Evolutionary conservation across 2,329 filamentous ascomycete species (phyloP).

Genomic region (Rhynchosporium agropyri): DNA sequence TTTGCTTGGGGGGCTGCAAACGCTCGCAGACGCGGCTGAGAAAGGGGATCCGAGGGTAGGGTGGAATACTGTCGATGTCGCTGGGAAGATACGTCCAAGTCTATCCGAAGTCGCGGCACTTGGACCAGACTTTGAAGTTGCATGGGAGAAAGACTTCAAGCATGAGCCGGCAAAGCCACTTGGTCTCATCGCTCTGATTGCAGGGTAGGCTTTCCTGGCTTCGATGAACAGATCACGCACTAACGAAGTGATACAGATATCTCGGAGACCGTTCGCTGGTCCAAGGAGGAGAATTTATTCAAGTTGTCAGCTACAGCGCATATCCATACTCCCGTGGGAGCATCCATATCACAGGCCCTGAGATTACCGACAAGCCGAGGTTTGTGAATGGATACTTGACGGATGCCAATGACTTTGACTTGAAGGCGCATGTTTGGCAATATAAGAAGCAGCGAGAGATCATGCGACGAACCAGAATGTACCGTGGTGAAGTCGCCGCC

Average conservation of each 20-base stretch:
- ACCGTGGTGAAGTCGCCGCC: slow-evolving; percentile 48
- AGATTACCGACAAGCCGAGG: slow-evolving; percentile 48
- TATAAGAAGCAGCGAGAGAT: slow-evolving; percentile 67
- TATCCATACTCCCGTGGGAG: slow-evolving; percentile 63
- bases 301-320: slow-evolving; percentile 47
- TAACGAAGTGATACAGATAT: background rate
- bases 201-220: slow-evolving; percentile 14
- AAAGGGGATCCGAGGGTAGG: slow-evolving; percentile 46
- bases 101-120: slow-evolving; percentile 55
- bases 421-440: slow-evolving; percentile 58
- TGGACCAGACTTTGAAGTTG: slow-evolving; percentile 52
- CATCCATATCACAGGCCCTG: slow-evolving; percentile 55
- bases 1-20: background rate
- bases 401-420: slow-evolving; percentile 52
- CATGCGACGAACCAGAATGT: slow-evolving; percentile 55
- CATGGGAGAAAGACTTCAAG: slow-evolving; percentile 58
- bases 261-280: background rate
- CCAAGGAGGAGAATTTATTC: slow-evolving; percentile 14
- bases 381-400: slow-evolving; percentile 59
- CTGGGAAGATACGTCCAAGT: slow-evolving; percentile 55
- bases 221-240: too few species aligned
- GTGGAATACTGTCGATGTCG: slow-evolving; percentile 55
- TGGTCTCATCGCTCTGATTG: slow-evolving; percentile 47
- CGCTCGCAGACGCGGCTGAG: background rate
- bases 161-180: slow-evolving; percentile 24